Evolutionary conservation across 306 rosid species (phyloP).

Genomic region (Quillaja saponaria): DNA sequence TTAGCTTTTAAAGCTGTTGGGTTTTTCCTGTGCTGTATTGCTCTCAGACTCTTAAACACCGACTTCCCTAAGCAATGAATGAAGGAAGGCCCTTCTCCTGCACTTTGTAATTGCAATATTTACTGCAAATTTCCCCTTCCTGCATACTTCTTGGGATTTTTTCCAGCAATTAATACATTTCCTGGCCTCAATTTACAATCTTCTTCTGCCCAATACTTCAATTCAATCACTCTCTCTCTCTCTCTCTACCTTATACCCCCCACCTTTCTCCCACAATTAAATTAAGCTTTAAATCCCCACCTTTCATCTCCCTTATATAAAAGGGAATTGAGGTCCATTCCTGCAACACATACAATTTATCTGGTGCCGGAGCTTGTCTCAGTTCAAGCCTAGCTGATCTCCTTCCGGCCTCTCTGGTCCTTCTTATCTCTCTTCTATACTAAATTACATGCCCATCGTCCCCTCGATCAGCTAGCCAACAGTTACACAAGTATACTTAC

Average conservation of each 20-base stretch:
- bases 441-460: background rate
- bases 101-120: conserved; percentile 60
- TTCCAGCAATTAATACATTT: conserved; percentile 74
- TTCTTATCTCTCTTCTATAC: background rate
- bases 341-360: conserved; percentile 34
- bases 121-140: conserved; percentile 76
- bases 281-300: conserved; percentile 66
- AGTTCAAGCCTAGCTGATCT: conserved; percentile 17
- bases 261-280: conserved; percentile 62
- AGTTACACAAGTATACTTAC: conserved; percentile 7
- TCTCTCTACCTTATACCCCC: conserved; percentile 49
- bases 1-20: background rate
- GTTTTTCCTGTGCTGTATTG: background rate
- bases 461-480: background rate
- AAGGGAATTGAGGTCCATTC: conserved; percentile 47
- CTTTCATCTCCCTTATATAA: conserved; percentile 50
- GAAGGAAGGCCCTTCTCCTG: conserved; percentile 56
- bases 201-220: conserved; percentile 71
- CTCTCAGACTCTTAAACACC: background rate
- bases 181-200: conserved; percentile 79
- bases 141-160: conserved; percentile 68
- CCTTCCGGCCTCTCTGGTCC: conserved; percentile 14
- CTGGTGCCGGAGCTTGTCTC: conserved; percentile 27
- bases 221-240: conserved; percentile 45
- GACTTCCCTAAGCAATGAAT: conserved; percentile 20